Evolutionary conservation across 1,284 basidiomycete species (phyloP).

Genomic region (Ustilago loliicola): DNA sequence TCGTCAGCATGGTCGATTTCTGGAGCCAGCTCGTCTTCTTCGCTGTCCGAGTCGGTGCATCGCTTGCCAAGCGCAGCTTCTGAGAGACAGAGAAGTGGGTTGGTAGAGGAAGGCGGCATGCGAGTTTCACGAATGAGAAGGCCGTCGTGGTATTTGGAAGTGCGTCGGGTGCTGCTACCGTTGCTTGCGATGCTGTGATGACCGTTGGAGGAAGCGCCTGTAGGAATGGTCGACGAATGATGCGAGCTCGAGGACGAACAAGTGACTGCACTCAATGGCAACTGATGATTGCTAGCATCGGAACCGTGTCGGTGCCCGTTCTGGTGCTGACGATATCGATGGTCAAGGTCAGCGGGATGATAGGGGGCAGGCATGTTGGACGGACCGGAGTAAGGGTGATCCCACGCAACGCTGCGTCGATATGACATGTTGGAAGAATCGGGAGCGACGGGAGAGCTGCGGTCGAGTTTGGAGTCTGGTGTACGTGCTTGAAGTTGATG

Average conservation of each 20-base stretch:
- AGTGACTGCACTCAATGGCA: slow-evolving; percentile 33
- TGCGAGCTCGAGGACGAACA: slow-evolving; percentile 30
- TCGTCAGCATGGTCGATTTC: slow-evolving; percentile 17
- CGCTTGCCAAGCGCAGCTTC: slow-evolving; percentile 53
- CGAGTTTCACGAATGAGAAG: slow-evolving; percentile 48
- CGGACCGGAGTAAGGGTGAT: slow-evolving; percentile 3
- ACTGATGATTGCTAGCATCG: slow-evolving; percentile 45
- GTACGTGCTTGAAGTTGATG: slow-evolving; percentile 5
- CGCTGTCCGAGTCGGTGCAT: slow-evolving; percentile 48
- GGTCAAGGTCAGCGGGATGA: slow-evolving; percentile 7
- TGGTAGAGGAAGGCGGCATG: slow-evolving; percentile 53
- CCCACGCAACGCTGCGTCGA: slow-evolving; percentile 27
- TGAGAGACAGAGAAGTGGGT: slow-evolving; percentile 50
- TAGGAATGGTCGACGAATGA: slow-evolving; percentile 30
- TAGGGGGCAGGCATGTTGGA: slow-evolving; percentile 11
- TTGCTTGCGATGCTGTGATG: slow-evolving; percentile 25
- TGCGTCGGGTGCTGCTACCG: slow-evolving; percentile 37
- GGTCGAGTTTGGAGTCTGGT: slow-evolving; percentile 20
- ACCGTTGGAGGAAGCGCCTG: slow-evolving; percentile 27
- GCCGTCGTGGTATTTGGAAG: slow-evolving; percentile 52
- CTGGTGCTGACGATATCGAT: neutral
- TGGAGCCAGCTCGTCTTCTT: slow-evolving; percentile 39
- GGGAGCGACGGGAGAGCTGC: slow-evolving; percentile 20
- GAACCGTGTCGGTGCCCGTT: slow-evolving; percentile 34
- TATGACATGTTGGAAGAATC: slow-evolving; percentile 11